Conservation (phyloP, 2,329 filamentous ascomycete species). For the Aspergillus ochraceoroseus region DNA sequence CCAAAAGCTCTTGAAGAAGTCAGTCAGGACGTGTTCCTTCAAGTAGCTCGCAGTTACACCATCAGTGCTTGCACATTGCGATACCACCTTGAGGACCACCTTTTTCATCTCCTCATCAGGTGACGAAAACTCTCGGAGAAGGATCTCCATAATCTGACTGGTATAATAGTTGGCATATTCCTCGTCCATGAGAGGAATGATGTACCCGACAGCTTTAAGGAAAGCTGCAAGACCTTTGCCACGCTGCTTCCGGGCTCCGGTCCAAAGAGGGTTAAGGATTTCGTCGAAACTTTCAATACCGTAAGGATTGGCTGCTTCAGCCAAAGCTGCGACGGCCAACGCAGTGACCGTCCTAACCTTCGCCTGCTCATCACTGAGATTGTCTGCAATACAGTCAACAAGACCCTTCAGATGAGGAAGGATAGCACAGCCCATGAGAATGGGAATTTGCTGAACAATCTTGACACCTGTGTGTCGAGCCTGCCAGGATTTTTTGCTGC, state of each 20-base stretch:
- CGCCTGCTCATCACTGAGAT: constrained; percentile 94
- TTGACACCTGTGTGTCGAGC: constrained; percentile 97
- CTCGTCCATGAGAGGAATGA: constrained; percentile 98
- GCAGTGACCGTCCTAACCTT: constrained; percentile 96
- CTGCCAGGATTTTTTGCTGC: constrained; percentile 99
- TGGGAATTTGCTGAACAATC: constrained; percentile 98
- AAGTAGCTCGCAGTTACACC: constrained; percentile 92
- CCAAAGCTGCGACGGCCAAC: constrained; percentile 87
- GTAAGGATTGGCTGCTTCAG: constrained; percentile 94
- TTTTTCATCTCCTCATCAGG: constrained; percentile 99
- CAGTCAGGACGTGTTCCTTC: constrained; percentile 88
- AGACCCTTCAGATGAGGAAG: constrained; percentile 91
- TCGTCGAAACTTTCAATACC: constrained; percentile 99
- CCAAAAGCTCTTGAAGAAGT: constrained; percentile 99
- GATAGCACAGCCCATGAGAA: constrained; percentile 96
- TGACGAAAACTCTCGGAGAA: constrained; percentile 90
- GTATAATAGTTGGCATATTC: constrained; percentile 99
- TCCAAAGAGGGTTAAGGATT: constrained; percentile 96
- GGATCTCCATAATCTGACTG: constrained; percentile 96
- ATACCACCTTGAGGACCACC: constrained; percentile 94
- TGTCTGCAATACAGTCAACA: constrained; percentile 93
- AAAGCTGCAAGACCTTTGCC: constrained; percentile 95
- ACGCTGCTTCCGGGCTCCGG: constrained; percentile 88
- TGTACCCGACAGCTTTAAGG: constrained; percentile 94
- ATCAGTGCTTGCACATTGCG: constrained; percentile 88